phyloP scores from a whole-genome alignment of 768 basidiomycete species.

The Boletus sp. region DNA sequence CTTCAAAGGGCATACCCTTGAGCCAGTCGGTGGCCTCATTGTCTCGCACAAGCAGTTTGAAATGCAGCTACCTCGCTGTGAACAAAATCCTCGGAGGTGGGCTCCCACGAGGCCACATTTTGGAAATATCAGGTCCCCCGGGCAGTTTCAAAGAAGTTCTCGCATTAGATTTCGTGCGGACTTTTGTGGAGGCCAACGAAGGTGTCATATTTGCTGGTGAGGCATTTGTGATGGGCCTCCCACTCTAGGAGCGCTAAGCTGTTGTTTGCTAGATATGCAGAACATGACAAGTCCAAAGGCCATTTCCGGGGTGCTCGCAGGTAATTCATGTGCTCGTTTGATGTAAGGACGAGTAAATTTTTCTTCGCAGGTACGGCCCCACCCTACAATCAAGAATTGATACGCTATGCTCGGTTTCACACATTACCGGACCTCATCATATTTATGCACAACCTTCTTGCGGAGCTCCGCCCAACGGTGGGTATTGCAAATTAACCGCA shows the following conservation, averaged over 20 bases:
- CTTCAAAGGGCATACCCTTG: slow-evolving; percentile 30
- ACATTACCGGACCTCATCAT: slow-evolving; percentile 53
- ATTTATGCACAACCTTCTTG: slow-evolving; percentile 53
- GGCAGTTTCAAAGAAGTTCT: slow-evolving; percentile 63
- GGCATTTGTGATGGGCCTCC: slow-evolving; percentile 1
- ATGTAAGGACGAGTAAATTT: slow-evolving; percentile 1
- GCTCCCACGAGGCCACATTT: slow-evolving; percentile 53
- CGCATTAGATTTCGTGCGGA: slow-evolving; percentile 46
- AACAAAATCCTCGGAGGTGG: slow-evolving; percentile 65
- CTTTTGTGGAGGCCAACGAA: slow-evolving; percentile 45
- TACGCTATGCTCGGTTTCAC: slow-evolving; percentile 34
- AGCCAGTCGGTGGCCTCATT: slow-evolving; percentile 59
- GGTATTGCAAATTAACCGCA: slow-evolving; percentile 17
- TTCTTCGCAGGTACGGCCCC: slow-evolving; percentile 44
- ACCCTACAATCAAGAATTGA: slow-evolving; percentile 16
- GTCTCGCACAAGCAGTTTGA: slow-evolving; percentile 15
- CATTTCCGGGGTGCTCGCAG: slow-evolving; percentile 30
- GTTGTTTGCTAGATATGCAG: slow-evolving; percentile 41
- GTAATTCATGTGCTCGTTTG: slow-evolving; percentile 18
- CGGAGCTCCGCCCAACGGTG: slow-evolving; percentile 50
- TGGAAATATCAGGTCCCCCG: slow-evolving; percentile 77
- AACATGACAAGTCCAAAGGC: slow-evolving; percentile 41
- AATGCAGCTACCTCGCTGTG: slow-evolving; percentile 41
- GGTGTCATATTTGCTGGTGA: slow-evolving; percentile 67
- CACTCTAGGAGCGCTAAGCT: slow-evolving; percentile 1